Conservation (phyloP, 2,329 filamentous ascomycete genomes). For the Sclerotinia trifoliorum region DNA sequence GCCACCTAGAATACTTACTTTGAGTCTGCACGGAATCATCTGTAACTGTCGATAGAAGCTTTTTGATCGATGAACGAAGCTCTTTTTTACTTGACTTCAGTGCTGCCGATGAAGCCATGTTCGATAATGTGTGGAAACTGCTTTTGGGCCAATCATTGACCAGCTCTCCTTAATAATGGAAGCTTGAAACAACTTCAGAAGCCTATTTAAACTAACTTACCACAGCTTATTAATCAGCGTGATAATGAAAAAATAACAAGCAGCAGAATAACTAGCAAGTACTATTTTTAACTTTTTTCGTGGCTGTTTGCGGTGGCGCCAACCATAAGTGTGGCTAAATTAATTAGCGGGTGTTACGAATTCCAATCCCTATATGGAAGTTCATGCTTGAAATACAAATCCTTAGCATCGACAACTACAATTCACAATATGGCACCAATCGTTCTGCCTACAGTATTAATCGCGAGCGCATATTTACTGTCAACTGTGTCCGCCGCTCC, state of each 20-base stretch:
- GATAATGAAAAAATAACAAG: not conserved
- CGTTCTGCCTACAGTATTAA: slow-evolving; percentile 42
- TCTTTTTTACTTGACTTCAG: slow-evolving; percentile 72
- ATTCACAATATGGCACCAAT: slow-evolving; percentile 36
- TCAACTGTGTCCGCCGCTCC: slow-evolving; percentile 44
- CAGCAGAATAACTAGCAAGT: not conserved
- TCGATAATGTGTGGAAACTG: not conserved
- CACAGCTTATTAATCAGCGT: slow-evolving; percentile 7
- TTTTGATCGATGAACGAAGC: slow-evolving; percentile 68
- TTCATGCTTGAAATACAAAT: slow-evolving; percentile 12
- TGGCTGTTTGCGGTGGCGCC: slow-evolving; percentile 8
- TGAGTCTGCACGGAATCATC: slow-evolving; percentile 63
- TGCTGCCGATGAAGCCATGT: slow-evolving; percentile 39
- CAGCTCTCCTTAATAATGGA: not conserved
- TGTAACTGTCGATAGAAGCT: slow-evolving; percentile 59
- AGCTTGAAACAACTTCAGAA: not conserved
- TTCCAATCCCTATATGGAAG: slow-evolving; percentile 17
- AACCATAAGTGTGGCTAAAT: slow-evolving; percentile 10
- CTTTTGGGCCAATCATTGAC: not conserved
- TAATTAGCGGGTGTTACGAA: slow-evolving; percentile 16
- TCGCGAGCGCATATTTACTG: slow-evolving; percentile 35
- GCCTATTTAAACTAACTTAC: not conserved
- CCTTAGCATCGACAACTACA: slow-evolving; percentile 19
- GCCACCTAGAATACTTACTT: slow-evolving; percentile 54
- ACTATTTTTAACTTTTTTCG: not conserved